Conservation (phyloP, 169 alveolate genomes). For the Blepharisma undulans region DNA sequence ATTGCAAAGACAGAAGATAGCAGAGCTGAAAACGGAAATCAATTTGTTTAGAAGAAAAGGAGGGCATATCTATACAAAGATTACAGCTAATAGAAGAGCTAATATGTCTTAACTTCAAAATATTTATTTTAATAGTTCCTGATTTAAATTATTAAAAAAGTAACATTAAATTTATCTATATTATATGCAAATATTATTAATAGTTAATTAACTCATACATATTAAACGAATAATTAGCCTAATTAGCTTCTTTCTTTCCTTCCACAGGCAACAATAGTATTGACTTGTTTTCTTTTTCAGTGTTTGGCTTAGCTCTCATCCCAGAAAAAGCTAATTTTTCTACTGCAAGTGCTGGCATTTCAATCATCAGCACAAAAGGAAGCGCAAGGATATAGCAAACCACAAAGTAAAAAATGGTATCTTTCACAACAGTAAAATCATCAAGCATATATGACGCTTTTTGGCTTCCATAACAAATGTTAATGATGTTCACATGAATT, state of each 20-base stretch:
- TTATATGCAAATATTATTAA: no score
- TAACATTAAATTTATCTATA: no score
- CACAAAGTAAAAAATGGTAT: not conserved
- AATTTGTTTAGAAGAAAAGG: constrained; percentile 90
- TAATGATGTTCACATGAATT: not conserved
- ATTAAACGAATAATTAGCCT: not conserved
- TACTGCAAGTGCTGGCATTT: not conserved
- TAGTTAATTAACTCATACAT: no score
- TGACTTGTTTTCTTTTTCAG: not conserved
- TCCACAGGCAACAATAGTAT: not conserved
- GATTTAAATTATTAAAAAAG: no score
- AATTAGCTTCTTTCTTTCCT: not conserved
- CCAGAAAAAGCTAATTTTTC: not conserved
- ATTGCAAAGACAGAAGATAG: constrained; percentile 81
- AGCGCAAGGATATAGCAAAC: not conserved
- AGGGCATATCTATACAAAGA: constrained; percentile 92
- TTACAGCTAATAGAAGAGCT: constrained; percentile 80
- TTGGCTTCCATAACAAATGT: not conserved
- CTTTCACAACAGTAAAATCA: not conserved
- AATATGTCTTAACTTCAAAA: constrained; percentile 7
- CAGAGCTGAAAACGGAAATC: constrained; percentile 87
- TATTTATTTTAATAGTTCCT: not conserved
- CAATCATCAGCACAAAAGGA: not conserved
- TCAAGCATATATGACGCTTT: not conserved
- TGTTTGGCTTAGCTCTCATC: not conserved